Conservation (phyloP, 305 asterid species). For the Fraxinus albicans region DNA sequence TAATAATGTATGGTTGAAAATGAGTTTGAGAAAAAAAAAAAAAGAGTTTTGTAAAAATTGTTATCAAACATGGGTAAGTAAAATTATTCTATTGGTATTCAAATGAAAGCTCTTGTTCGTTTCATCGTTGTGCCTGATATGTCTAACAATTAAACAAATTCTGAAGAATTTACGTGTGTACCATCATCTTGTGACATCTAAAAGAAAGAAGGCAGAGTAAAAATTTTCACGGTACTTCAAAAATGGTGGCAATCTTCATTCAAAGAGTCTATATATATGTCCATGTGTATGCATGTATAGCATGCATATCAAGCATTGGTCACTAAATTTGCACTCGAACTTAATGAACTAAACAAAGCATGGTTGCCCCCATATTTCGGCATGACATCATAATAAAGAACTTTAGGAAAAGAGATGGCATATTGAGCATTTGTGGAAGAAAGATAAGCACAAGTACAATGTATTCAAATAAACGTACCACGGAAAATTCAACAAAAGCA, state of each 20-base stretch:
- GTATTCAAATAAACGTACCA: conserved; percentile 43
- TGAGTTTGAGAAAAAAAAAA: no score
- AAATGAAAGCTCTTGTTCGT: background rate
- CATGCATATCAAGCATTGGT: background rate
- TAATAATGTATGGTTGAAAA: no score
- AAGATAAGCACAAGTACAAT: background rate
- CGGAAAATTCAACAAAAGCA: conserved; percentile 82
- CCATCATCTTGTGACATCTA: background rate
- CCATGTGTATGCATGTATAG: background rate
- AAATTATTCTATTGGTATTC: background rate
- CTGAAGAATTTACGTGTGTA: background rate
- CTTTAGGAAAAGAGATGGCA: background rate
- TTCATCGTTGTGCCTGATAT: background rate
- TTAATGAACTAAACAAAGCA: background rate
- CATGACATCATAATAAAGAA: background rate
- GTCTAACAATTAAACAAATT: background rate
- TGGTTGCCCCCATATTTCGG: background rate
- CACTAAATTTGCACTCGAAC: background rate
- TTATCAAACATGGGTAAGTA: background rate
- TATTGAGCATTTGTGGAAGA: background rate
- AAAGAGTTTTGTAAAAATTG: no score
- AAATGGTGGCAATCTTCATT: background rate
- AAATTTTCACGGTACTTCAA: background rate
- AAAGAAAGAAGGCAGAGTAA: background rate
- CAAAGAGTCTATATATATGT: background rate